These are phyloP conservation scores for Zoysia japonica DNA, from an alignment of 176 grass and related monocot species.

Conservation along the genomic window DNA sequence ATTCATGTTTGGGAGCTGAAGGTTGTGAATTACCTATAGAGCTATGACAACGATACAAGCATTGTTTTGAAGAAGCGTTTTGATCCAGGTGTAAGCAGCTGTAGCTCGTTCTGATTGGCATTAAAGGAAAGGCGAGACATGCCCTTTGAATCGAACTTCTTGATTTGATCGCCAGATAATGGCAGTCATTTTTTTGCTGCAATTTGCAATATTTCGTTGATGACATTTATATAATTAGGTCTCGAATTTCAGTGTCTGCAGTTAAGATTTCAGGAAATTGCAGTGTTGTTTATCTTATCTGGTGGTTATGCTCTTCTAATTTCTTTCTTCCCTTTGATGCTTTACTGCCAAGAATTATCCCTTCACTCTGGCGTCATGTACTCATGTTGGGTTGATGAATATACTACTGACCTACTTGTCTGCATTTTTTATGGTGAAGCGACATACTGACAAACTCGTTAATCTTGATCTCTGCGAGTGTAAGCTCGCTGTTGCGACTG, in stretches of 20 bases:
- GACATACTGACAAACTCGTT: constrained; percentile 3
- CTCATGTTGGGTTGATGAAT: background rate
- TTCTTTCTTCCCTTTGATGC: background rate
- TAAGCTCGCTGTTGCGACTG: background rate
- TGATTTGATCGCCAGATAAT: background rate
- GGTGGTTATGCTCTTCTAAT: background rate
- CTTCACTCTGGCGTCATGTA: background rate
- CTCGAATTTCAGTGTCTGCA: background rate
- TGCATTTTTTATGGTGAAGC: background rate
- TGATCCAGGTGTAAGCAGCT: constrained; percentile 3
- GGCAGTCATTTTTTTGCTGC: background rate
- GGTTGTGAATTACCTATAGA: constrained; percentile 58
- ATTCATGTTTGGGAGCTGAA: constrained; percentile 35
- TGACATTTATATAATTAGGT: background rate
- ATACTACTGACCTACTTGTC: background rate
- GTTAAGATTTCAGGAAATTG: background rate
- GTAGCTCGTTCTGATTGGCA: background rate
- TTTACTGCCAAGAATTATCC: background rate
- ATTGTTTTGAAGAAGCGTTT: constrained; percentile 41
- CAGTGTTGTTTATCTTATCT: background rate
- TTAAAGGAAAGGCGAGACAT: background rate
- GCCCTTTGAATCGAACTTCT: background rate
- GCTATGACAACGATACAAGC: constrained; percentile 9
- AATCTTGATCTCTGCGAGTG: background rate
- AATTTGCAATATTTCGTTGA: background rate